Conservation (phyloP, 1,139 yeast genomes). For the Pichia sp. region DNA sequence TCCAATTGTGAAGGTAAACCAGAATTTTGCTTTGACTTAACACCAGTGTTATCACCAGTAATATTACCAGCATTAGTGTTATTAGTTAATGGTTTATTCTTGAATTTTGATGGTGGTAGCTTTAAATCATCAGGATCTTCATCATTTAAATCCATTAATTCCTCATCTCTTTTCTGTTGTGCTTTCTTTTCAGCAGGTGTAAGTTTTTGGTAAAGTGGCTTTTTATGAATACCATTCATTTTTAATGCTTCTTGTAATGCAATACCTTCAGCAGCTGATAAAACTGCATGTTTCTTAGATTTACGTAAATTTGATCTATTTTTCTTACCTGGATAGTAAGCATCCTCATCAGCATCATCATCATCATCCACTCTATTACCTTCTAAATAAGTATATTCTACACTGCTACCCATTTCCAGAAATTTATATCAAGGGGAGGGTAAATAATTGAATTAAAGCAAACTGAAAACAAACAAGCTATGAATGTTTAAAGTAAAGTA, state of each 20-base stretch:
- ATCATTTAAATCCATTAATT: conserved; percentile 1
- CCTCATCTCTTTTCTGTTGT: neutral
- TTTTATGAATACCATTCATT: conserved; percentile 11
- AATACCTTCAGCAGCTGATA: conserved; percentile 11
- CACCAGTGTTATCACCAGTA: neutral
- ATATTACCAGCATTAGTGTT: neutral
- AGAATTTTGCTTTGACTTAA: neutral
- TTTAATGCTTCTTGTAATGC: conserved; percentile 7
- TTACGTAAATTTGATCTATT: conserved; percentile 8
- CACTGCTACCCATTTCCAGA: no score
- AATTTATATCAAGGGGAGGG: no score
- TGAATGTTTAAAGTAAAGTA: no score
- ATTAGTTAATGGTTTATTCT: conserved; percentile 1
- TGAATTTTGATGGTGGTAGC: conserved; percentile 7
- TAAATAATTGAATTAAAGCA: no score
- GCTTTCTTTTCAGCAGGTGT: conserved; percentile 10
- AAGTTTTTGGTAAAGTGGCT: conserved; percentile 5
- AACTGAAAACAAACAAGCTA: no score
- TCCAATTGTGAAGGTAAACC: conserved; percentile 4
- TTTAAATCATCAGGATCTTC: conserved; percentile 4
- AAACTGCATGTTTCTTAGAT: conserved; percentile 10
- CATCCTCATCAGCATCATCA: conserved; percentile 2
- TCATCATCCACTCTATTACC: no score
- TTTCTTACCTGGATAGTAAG: conserved; percentile 11
- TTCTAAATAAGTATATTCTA: no score